Percentiles rank a stretch among this genome's conserved stretches.
Evolutionary conservation across 257 asterid species (phyloP).

Genomic region (Cordia subcordata): DNA sequence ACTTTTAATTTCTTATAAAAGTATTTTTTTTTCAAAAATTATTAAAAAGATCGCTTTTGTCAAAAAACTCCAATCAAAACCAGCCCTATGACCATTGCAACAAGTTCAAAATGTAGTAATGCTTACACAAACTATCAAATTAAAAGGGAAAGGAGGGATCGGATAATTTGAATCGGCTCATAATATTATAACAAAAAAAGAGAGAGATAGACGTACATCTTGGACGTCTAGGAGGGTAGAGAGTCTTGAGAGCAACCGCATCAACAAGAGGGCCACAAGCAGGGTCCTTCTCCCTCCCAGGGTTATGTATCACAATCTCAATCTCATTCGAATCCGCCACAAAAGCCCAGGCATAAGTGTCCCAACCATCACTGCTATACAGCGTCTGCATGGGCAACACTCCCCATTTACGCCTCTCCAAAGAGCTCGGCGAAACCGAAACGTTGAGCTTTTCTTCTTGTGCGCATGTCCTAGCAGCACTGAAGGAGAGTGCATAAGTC

Average conservation of each 20-base stretch:
- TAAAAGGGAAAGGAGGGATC: too few relatives aligned
- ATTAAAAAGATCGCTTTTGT: too few relatives aligned
- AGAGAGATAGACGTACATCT: slow-evolving; percentile 11
- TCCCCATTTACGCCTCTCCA: slow-evolving; percentile 14
- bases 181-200: not conserved
- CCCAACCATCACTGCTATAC: slow-evolving; percentile 27
- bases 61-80: too few relatives aligned
- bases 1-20: too few relatives aligned
- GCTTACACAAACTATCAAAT: too few relatives aligned
- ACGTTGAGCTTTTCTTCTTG: slow-evolving; percentile 19
- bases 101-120: too few relatives aligned
- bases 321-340: slow-evolving; percentile 14
- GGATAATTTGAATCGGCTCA: too few relatives aligned
- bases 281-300: slow-evolving; percentile 18
- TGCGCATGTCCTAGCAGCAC: slow-evolving; percentile 22
- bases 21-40: too few relatives aligned
- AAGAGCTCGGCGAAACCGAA: slow-evolving; percentile 17
- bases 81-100: too few relatives aligned
- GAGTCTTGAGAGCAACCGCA: slow-evolving; percentile 24
- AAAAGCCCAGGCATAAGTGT: slow-evolving; percentile 27
- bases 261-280: slow-evolving; percentile 29
- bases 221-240: slow-evolving; percentile 3
- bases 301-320: slow-evolving; percentile 17
- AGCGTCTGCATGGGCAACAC: slow-evolving; percentile 23
- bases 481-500: slow-evolving; percentile 17